Evolutionary conservation across 2,329 filamentous ascomycete species (phyloP).

Genomic region (Fusarium zealandicum): DNA sequence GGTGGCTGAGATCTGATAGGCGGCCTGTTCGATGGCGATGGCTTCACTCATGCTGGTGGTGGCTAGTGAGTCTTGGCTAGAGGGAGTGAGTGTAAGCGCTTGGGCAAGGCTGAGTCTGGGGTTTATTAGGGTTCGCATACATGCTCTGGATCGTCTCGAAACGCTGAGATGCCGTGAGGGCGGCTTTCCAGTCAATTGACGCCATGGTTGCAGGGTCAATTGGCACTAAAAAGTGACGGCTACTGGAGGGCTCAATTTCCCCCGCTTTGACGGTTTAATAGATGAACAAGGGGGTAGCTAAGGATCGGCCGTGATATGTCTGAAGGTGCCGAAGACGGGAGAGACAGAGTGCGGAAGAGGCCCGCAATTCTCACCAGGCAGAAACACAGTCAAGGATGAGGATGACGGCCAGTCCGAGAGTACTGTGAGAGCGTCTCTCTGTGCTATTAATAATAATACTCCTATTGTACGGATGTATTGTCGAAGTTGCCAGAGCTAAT

Average conservation of each 20-base stretch:
- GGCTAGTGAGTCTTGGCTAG: conserved; percentile 44
- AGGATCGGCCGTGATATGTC: conserved; percentile 15
- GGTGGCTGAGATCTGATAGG: conserved; percentile 64
- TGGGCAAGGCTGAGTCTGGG: background rate
- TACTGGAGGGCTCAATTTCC: background rate
- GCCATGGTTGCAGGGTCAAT: conserved; percentile 11
- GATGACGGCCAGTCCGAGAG: no score
- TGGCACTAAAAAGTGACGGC: background rate
- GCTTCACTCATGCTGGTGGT: conserved; percentile 54
- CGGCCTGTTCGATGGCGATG: conserved; percentile 69
- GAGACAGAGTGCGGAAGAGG: conserved; percentile 6
- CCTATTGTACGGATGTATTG: no score
- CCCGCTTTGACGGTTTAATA: conserved; percentile 4
- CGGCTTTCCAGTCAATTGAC: conserved; percentile 55
- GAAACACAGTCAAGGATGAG: conserved; percentile 29
- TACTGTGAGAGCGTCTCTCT: no score
- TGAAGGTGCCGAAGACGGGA: conserved; percentile 3
- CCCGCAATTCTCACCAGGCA: conserved; percentile 27
- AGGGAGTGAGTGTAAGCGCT: conserved; percentile 1
- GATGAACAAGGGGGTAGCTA: conserved; percentile 13
- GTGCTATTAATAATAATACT: no score
- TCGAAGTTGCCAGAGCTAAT: no score
- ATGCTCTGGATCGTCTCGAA: conserved; percentile 67
- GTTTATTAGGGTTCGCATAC: conserved; percentile 34
- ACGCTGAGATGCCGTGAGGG: conserved; percentile 65